A percentile compares a stretch with the other conserved stretches of the same genome.
Conservation (phyloP, 1,284 basidiomycete species). For the Hypsizygus ulmarius region DNA sequence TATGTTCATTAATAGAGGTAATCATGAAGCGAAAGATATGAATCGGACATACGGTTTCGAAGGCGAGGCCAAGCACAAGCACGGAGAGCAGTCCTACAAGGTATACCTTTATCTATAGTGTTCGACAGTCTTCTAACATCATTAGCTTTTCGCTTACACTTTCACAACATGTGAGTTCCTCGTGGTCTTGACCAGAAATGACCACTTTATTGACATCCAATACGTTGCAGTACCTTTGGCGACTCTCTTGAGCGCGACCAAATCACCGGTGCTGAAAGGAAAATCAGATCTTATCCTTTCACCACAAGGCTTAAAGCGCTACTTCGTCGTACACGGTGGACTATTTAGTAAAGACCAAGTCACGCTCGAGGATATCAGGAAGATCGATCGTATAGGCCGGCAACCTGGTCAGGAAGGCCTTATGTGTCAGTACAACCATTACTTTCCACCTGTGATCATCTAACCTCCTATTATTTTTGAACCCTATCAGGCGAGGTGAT, state of each 20-base stretch:
- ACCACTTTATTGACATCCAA: constrained; percentile 4
- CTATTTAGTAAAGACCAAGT: constrained; percentile 95
- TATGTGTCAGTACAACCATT: constrained; percentile 70
- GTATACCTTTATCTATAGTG: constrained; percentile 30
- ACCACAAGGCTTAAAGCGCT: constrained; percentile 83
- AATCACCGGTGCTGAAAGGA: constrained; percentile 48
- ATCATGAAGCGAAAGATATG: constrained; percentile 96
- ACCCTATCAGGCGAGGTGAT: constrained; percentile 53
- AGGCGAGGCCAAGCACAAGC: constrained; percentile 94
- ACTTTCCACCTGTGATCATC: constrained; percentile 2
- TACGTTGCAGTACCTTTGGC: constrained; percentile 78
- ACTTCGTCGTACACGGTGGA: constrained; percentile 96
- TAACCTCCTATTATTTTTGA: constrained; percentile 14
- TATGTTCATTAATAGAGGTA: constrained; percentile 92
- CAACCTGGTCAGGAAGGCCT: constrained; percentile 95
- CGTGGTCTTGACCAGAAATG: constrained; percentile 4
- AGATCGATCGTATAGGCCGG: constrained; percentile 82
- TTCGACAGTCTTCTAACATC: background rate
- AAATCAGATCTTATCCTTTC: constrained; percentile 65
- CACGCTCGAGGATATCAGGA: constrained; percentile 88
- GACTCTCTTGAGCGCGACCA: constrained; percentile 78
- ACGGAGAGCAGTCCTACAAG: constrained; percentile 90
- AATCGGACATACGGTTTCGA: constrained; percentile 92
- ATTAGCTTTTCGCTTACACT: constrained; percentile 84
- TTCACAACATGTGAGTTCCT: constrained; percentile 78